These are phyloP conservation scores for Aspergillus haitiensis DNA, from an alignment of 495 filamentous ascomycete species.

Conservation along the genomic window DNA sequence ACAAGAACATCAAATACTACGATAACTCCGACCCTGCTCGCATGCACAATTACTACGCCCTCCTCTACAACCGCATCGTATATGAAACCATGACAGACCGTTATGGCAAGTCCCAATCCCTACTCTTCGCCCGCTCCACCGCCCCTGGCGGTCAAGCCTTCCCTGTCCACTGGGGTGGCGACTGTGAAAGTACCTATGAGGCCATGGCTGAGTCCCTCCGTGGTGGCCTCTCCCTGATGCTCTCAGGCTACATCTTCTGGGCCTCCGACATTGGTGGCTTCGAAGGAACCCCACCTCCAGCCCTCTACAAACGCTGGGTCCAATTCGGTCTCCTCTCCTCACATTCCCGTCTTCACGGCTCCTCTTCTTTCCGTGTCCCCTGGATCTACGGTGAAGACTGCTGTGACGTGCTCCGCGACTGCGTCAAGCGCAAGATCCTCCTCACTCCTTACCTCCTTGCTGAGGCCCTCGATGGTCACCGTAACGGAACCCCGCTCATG, in stretches of 20 bases:
- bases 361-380: conserved; percentile 67
- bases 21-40: conserved; percentile 56
- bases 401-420: conserved; percentile 55
- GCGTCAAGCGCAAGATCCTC: conserved; percentile 60
- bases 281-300: conserved; percentile 64
- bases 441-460: conserved; percentile 63
- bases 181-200: conserved; percentile 71
- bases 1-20: conserved; percentile 58
- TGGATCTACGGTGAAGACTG: conserved; percentile 70
- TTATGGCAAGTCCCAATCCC: conserved; percentile 58
- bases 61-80: conserved; percentile 68
- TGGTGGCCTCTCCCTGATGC: conserved; percentile 64
- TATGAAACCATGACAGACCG: conserved; percentile 61
- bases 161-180: conserved; percentile 66
- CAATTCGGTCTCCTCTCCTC: conserved; percentile 68
- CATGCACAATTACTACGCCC: conserved; percentile 78
- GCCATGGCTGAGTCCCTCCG: conserved; percentile 73
- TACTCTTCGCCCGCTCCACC: conserved; percentile 67
- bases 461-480: conserved; percentile 50
- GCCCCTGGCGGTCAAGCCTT: conserved; percentile 67
- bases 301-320: conserved; percentile 76
- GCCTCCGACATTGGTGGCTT: conserved; percentile 72
- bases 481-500: conserved; percentile 54
- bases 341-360: conserved; percentile 66
- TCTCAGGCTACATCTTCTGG: conserved; percentile 70